Base-by-base conservation (phyloP, 2,329 filamentous ascomycete genomes). In the Ceratocystis smalleyi region DNA sequence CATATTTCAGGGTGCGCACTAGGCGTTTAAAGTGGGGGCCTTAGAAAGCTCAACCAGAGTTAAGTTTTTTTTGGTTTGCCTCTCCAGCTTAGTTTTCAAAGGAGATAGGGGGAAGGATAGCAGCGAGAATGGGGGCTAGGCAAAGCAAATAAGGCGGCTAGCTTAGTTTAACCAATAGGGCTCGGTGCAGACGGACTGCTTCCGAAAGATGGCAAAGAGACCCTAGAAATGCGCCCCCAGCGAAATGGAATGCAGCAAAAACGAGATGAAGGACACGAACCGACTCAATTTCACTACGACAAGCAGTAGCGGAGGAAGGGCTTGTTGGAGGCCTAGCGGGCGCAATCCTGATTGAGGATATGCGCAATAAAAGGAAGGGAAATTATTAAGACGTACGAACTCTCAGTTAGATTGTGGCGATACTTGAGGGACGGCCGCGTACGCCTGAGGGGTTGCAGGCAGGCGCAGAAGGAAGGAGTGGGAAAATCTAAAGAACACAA, bases 1-100 rank as follows among this genome's bases (percentile, higher is more conserved):
- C 64, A 65, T 65, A 51, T 63, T 65, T 60, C 12, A 61, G 54
- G 43, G 27, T 65, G 32, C 49, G 27, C 59, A 51, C 17, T 61
- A 64, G 54, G 51, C 15, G 54, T n/a, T 35, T 57, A 57, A 57
- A 19, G 54, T 57, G 27, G 54, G 27, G 19, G 8, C 27, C 19
- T 24, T 35, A n/a, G 27, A 32, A 35, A 22, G 19, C 12, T 35
- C 54, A 57, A 57, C 54, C 54, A 57, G 54, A n/a, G 54, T 35
- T 35, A n/a, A 7, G 54, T 2, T 54, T 54, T 32, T 32, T 32
- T 32, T 55, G 30, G 15, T n/a, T 35, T 17, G 15, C 2, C 27
- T 57, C 7, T 57, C 10, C 12, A 40, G 10, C 12, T 15, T 40
- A 15, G 35, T 22, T 30, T 15, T 57, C 5, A 10, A 32, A 15